A percentile compares a stretch with the other conserved stretches of the same genome.
Conservation (phyloP, 768 basidiomycete genomes). For the Candolleomyces efflorescens region DNA sequence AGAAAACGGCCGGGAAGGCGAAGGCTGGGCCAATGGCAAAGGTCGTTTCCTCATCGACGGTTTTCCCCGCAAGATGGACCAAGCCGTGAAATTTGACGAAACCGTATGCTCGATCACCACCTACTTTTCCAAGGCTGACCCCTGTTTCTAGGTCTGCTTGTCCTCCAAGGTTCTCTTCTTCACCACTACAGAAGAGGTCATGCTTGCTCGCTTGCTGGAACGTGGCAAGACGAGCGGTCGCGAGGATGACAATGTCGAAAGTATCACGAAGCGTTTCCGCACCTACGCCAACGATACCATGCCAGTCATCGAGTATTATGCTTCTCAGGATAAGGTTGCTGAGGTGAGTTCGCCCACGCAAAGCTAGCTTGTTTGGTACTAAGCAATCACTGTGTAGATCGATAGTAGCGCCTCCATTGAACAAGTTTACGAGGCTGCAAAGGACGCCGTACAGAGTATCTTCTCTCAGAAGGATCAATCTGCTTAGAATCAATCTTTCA, state of each 20-base stretch:
- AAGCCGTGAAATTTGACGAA: slow-evolving; percentile 87
- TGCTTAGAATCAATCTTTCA: background rate
- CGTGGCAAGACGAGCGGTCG: slow-evolving; percentile 92
- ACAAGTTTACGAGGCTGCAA: slow-evolving; percentile 63
- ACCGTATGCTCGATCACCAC: slow-evolving; percentile 42
- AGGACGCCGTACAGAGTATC: slow-evolving; percentile 39
- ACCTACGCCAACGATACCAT: slow-evolving; percentile 82
- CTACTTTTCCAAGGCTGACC: background rate
- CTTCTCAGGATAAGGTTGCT: slow-evolving; percentile 61
- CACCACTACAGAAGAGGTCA: slow-evolving; percentile 81
- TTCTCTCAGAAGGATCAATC: slow-evolving; percentile 21
- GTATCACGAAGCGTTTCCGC: slow-evolving; percentile 97
- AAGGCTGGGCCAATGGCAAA: slow-evolving; percentile 64
- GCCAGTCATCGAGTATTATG: slow-evolving; percentile 91
- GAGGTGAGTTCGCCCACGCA: slow-evolving; percentile 48
- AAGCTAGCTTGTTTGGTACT: background rate
- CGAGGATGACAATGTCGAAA: slow-evolving; percentile 93
- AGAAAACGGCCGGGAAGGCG: slow-evolving; percentile 30
- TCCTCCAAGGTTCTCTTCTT: slow-evolving; percentile 84
- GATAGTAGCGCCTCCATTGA: slow-evolving; percentile 67
- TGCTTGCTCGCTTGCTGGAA: slow-evolving; percentile 81
- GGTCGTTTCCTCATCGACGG: slow-evolving; percentile 96
- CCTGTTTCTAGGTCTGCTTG: slow-evolving; percentile 59
- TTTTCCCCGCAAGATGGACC: slow-evolving; percentile 98
- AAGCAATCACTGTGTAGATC: slow-evolving; percentile 43